phyloP scores from a whole-genome alignment of 257 asterid species.

The Plectranthus barbatus region DNA sequence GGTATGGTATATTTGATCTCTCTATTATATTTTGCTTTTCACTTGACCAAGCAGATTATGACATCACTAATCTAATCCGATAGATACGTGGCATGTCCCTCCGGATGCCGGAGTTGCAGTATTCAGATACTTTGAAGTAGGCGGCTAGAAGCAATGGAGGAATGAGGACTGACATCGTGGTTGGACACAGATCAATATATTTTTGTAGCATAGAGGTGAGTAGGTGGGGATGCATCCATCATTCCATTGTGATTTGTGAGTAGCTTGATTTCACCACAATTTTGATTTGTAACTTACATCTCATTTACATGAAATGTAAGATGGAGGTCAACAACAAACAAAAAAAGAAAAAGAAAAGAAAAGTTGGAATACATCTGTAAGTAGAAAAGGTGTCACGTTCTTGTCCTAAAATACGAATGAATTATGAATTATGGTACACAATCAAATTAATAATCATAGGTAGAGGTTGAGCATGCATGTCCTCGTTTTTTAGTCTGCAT shows the following conservation, averaged over 20 bases:
- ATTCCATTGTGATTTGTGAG: slow-evolving; percentile 21
- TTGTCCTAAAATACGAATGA: too few species aligned
- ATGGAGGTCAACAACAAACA: too few species aligned
- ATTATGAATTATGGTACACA: too few species aligned
- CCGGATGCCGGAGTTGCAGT: not conserved
- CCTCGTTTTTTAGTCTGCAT: too few species aligned
- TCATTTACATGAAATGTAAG: slow-evolving; percentile 30
- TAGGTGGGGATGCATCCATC: too few species aligned
- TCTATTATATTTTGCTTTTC: too few species aligned
- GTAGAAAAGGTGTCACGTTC: not conserved
- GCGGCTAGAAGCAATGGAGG: too few species aligned
- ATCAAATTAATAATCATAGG: too few species aligned
- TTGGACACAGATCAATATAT: slow-evolving; percentile 3
- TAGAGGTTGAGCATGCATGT: too few species aligned
- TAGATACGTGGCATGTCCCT: not conserved
- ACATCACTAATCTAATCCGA: not conserved
- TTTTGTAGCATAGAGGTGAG: slow-evolving; percentile 21
- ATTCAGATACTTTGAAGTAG: not conserved
- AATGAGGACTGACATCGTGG: too few species aligned
- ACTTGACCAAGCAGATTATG: not conserved
- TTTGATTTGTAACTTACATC: slow-evolving; percentile 54
- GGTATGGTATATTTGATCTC: not conserved
- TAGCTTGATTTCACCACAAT: slow-evolving; percentile 37
- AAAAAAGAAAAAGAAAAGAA: too few species aligned
- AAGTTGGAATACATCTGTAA: too few species aligned